Conservation (phyloP, 1,284 basidiomycete genomes). For the Sparassis latifolia region DNA sequence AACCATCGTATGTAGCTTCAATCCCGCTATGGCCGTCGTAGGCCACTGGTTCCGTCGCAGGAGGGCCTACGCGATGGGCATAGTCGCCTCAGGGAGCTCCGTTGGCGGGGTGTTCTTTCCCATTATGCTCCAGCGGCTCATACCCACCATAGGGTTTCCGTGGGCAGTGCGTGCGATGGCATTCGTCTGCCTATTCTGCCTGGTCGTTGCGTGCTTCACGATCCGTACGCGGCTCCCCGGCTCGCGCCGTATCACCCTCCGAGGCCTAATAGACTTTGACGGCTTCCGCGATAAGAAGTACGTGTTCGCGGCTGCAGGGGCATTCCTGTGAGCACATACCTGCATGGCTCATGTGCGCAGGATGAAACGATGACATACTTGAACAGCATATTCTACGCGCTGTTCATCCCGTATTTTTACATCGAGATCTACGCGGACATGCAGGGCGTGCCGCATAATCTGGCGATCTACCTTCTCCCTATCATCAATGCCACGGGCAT, state of each 20-base stretch:
- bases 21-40: slow-evolving; percentile 43
- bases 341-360: slow-evolving; percentile 24
- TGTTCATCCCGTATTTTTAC: slow-evolving; percentile 34
- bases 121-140: slow-evolving; percentile 52
- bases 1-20: slow-evolving; percentile 23
- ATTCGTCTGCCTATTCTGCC: slow-evolving; percentile 26
- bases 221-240: slow-evolving; percentile 35
- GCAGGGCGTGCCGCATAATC: slow-evolving; percentile 31
- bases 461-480: slow-evolving; percentile 44
- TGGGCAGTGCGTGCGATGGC: slow-evolving; percentile 44
- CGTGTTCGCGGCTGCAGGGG: slow-evolving; percentile 19
- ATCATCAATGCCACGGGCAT: slow-evolving; percentile 45
- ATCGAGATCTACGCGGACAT: slow-evolving; percentile 44
- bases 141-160: slow-evolving; percentile 47
- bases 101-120: slow-evolving; percentile 61
- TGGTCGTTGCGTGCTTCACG: slow-evolving; percentile 22
- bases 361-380: slow-evolving; percentile 1
- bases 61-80: slow-evolving; percentile 42
- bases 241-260: slow-evolving; percentile 27
- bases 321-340: slow-evolving; percentile 22
- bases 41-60: slow-evolving; percentile 40
- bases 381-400: slow-evolving; percentile 6
- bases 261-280: slow-evolving; percentile 28
- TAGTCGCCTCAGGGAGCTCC: slow-evolving; percentile 32
- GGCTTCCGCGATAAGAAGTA: slow-evolving; percentile 28